These are phyloP conservation scores for Amylostereum areolatum DNA, from an alignment of 1,284 basidiomycete genomes.

Conservation along the genomic window DNA sequence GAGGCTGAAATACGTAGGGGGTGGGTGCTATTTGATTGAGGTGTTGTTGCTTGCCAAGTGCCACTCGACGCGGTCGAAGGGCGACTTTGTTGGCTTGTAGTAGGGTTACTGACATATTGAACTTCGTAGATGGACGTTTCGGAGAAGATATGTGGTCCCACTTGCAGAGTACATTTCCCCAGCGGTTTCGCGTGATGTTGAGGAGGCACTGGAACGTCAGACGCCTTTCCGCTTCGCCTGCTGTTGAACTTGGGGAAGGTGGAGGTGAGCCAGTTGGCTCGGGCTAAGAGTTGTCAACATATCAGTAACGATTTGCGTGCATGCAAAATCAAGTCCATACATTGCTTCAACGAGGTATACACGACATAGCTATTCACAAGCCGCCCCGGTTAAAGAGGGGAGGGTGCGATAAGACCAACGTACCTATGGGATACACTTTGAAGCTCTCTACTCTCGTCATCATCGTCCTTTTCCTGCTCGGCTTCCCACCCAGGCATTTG, in stretches of 20 bases:
- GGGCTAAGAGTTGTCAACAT: constrained; percentile 35
- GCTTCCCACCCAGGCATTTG: constrained; percentile 53
- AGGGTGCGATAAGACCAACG: constrained; percentile 5
- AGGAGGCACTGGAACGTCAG: constrained; percentile 42
- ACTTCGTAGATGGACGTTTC: constrained; percentile 67
- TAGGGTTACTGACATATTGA: constrained; percentile 35
- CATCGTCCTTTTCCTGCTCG: constrained; percentile 21
- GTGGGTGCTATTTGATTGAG: constrained; percentile 15
- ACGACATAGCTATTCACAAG: constrained; percentile 32
- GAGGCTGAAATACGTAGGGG: constrained; percentile 7
- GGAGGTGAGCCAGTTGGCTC: constrained; percentile 60
- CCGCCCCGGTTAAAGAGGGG: background rate
- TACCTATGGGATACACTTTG: constrained; percentile 54
- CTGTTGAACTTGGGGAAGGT: constrained; percentile 69
- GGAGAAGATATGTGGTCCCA: constrained; percentile 66
- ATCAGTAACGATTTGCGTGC: background rate
- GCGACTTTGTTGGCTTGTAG: constrained; percentile 12
- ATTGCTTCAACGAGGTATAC: constrained; percentile 61
- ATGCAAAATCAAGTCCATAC: constrained; percentile 31
- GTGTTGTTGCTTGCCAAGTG: constrained; percentile 20
- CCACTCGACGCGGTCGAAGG: constrained; percentile 5
- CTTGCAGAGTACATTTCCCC: constrained; percentile 59
- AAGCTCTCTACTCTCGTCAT: constrained; percentile 29
- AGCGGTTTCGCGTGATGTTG: constrained; percentile 58
- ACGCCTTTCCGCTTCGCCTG: constrained; percentile 47